phyloP scores from a whole-genome alignment of 1,284 basidiomycete genomes.

The Cryptococcus sp. region DNA sequence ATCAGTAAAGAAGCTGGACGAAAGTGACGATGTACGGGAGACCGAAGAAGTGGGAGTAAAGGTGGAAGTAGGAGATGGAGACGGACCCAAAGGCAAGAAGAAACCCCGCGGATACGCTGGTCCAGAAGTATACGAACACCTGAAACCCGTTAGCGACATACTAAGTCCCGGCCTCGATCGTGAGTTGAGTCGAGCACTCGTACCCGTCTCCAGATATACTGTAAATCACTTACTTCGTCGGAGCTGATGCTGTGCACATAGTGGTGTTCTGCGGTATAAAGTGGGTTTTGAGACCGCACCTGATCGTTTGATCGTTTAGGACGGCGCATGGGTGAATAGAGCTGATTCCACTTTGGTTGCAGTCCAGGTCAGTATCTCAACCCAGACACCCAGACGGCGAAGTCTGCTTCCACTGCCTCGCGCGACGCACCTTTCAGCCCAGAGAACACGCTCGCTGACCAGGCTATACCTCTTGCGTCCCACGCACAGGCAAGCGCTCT shows the following conservation, averaged over 20 bases:
- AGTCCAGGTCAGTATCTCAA: slow-evolving; percentile 3
- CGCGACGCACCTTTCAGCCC: background rate
- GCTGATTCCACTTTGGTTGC: slow-evolving; percentile 10
- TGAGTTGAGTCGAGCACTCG: slow-evolving; percentile 34
- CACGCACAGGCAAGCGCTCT: slow-evolving; percentile 63
- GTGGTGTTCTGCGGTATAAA: slow-evolving; percentile 70
- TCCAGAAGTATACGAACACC: slow-evolving; percentile 46
- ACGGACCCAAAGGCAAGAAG: background rate
- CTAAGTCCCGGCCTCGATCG: slow-evolving; percentile 56
- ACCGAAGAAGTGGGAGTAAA: background rate
- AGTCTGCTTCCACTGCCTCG: background rate
- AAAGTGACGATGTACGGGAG: background rate
- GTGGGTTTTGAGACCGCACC: slow-evolving; percentile 47
- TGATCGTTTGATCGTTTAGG: background rate
- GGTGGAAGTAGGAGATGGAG: background rate
- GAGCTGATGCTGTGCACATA: slow-evolving; percentile 29
- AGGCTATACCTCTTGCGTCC: background rate
- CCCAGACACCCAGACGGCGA: background rate
- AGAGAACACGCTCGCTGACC: background rate
- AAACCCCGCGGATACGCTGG: slow-evolving; percentile 44
- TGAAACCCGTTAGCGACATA: slow-evolving; percentile 44
- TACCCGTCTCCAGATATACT: background rate
- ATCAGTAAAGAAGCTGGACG: background rate
- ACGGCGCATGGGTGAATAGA: background rate
- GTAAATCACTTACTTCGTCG: background rate